Base-by-base conservation (phyloP, 2,329 filamentous ascomycete species). In the Exophiala viscosa region DNA sequence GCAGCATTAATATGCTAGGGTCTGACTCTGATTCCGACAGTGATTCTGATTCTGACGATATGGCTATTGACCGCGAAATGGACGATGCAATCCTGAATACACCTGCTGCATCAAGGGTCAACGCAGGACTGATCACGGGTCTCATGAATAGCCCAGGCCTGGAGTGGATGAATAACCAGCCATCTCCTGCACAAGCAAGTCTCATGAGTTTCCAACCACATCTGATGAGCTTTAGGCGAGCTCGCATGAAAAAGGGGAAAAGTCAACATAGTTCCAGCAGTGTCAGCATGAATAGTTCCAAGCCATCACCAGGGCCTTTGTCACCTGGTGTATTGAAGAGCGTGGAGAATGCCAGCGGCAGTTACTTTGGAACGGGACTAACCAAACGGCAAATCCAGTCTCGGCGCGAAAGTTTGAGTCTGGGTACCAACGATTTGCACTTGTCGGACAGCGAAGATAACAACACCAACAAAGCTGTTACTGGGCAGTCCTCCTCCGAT, bases 401-500 rank as follows among this genome's bases (percentile, higher is more conserved):
- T 7, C 80, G 92, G 40, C 80, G 92, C 39, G 91, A 96, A 69
- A 96, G 90, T 68, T 84, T 97, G 55, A 95, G 88, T 60, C 84
- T 93, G 75, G 90, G 91, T 34, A 91, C 91, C 13, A 91, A 93
- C 61, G 90, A 95, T 63, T 73, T 96, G 15, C 86, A 93, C 59
- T 86, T 96, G 17, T 85, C 82, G 9, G 84, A 83, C 48, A 82
- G 89, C 3, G 90, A 86, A 61, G 86, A 88, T 11, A 88, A 92
- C 55, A 78, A 75, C 6, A 73, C 44, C 33, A 52, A 52, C 42
- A 51, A 47, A 45, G 42, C 35, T 65, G 28, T 58, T 67, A 33
- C 72, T 68, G 17, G 71, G 68, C 44, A 60, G 31, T 62, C 63
- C 31, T 32, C 52, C 3, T 56, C 56, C 32, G 57, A 58, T 65